phyloP scores from a whole-genome alignment of 805 yeast species.

The Kluyveromyces siamensis region DNA sequence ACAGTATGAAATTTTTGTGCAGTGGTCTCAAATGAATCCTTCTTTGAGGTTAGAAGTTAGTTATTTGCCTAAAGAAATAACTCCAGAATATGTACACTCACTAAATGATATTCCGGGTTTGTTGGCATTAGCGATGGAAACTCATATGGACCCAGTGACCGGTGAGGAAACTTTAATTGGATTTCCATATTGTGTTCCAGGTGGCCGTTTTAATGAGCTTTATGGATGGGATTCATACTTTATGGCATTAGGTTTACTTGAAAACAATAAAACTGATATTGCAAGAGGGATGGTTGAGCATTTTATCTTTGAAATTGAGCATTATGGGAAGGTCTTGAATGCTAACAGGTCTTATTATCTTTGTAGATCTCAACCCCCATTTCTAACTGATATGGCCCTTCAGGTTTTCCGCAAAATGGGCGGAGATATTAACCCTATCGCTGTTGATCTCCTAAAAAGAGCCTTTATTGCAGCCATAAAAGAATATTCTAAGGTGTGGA shows the following conservation, averaged over 20 bases:
- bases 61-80: conserved; percentile 63
- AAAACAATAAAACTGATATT: conserved; percentile 54
- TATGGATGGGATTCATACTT: conserved; percentile 98
- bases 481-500: conserved; percentile 82
- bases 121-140: conserved; percentile 66
- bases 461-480: conserved; percentile 73
- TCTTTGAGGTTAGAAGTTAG: conserved; percentile 60
- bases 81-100: conserved; percentile 68
- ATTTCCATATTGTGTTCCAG: conserved; percentile 89
- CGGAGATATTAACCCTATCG: conserved; percentile 37
- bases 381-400: conserved; percentile 85
- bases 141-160: conserved; percentile 39
- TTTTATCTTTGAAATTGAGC: conserved; percentile 78
- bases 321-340: conserved; percentile 87
- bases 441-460: conserved; percentile 52
- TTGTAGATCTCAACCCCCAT: conserved; percentile 94
- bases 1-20: conserved; percentile 59
- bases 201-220: conserved; percentile 92
- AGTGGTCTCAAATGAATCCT: conserved; percentile 47
- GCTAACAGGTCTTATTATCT: conserved; percentile 90
- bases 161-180: conserved; percentile 48
- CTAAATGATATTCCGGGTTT: conserved; percentile 80
- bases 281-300: conserved; percentile 89
- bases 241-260: conserved; percentile 74
- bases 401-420: conserved; percentile 54